Evolutionary conservation across 495 filamentous ascomycete species (phyloP), one percentile per base, ranked within the genome.

Genomic region (Xylaria acuta): DNA sequence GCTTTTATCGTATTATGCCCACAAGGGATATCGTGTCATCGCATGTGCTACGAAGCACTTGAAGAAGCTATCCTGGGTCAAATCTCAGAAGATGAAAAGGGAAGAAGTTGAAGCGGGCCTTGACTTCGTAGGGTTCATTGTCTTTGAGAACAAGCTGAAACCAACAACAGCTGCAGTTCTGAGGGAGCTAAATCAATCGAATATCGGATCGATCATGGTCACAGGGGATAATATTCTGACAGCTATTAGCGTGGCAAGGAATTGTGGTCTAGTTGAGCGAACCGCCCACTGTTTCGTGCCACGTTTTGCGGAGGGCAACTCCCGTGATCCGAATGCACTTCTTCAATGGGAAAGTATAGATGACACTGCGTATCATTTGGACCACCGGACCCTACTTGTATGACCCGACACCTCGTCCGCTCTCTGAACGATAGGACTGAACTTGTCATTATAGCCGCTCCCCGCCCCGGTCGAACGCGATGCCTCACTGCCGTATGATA

Each of bases 101-200:
- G 80, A 87, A 16, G 92, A 97, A 53, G 94, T 92, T 22, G 97
- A 99, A 79, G 90, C 87, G 2, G 85, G 90, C 70, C 86, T 99
- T 5, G 88, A 92, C 22, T 98, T 99, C 74, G 83, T 95, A 54
- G 97, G 96, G 22, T 98, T 99, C 80, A 98, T 98, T 75, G 91
- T 99, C 41, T 99, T 99, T 78, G 95, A 99, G 80, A 99, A 99
- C 77, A 99, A 98, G 82, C 80, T 99, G 73, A 99, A 99, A 80
- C 89, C 91, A 25, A 92, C 87, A 43, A 97, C 94, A 6, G 83
- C 91, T 4, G 83, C 84, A 3, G 91, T 97, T 38, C 90, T 99
- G 56, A 84, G 91, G 47, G 94, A 98, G 80, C 88, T 99, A n/a
- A 88, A 88, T 16, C 83, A 90, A 58, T 95, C 97, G 14, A 91